phyloP scores from a whole-genome alignment of 257 asterid species.

The Rauvolfia tetraphylla region DNA sequence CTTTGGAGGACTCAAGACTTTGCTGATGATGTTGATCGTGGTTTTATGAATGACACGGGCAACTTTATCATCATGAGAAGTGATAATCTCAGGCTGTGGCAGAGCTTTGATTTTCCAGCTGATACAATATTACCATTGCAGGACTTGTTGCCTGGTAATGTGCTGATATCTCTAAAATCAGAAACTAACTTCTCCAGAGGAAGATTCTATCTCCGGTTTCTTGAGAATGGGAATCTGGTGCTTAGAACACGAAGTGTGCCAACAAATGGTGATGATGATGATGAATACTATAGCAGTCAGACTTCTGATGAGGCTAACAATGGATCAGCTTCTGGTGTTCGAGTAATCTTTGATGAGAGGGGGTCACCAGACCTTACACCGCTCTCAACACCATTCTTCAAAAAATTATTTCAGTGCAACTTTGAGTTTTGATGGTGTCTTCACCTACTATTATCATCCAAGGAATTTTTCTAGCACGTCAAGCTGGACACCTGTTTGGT shows the following conservation, averaged over 20 bases:
- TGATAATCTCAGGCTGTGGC: slow-evolving; percentile 39
- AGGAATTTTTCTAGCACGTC: slow-evolving; percentile 18
- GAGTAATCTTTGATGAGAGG: slow-evolving; percentile 25
- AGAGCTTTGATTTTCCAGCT: slow-evolving; percentile 37
- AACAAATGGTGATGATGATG: slow-evolving; percentile 21
- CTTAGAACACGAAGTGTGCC: slow-evolving; percentile 29
- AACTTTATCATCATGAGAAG: slow-evolving; percentile 35
- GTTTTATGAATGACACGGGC: slow-evolving; percentile 52
- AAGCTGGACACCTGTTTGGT: slow-evolving; percentile 27
- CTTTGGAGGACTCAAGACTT: slow-evolving; percentile 25
- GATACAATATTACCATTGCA: slow-evolving; percentile 39
- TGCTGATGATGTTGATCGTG: slow-evolving; percentile 21
- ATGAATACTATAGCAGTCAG: slow-evolving; percentile 33
- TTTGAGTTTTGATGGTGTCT: slow-evolving; percentile 48
- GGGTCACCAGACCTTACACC: slow-evolving; percentile 13
- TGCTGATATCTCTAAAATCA: slow-evolving; percentile 14
- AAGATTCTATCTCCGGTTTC: slow-evolving; percentile 43
- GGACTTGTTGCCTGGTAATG: slow-evolving; percentile 5
- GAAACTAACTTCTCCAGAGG: slow-evolving; percentile 36
- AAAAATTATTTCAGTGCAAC: slow-evolving; percentile 38
- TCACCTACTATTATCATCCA: slow-evolving; percentile 39
- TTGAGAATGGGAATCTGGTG: slow-evolving; percentile 29
- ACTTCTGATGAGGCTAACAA: slow-evolving; percentile 24
- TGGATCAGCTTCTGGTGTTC: slow-evolving; percentile 26
- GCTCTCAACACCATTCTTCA: slow-evolving; percentile 20